Conservation (phyloP, 2,329 filamentous ascomycete species). For the Annulohypoxylon truncatum region DNA sequence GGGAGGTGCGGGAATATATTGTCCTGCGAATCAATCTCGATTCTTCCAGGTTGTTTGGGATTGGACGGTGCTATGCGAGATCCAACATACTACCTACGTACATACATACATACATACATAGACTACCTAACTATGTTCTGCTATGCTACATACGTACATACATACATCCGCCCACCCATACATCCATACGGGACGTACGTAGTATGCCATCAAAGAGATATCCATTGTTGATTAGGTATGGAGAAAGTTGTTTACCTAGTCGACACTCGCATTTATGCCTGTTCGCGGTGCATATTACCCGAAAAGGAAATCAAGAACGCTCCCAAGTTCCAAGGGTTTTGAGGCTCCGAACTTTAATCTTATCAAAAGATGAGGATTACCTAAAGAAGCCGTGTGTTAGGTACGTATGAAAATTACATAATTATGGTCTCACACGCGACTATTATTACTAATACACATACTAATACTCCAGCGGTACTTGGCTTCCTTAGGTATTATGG, state of each 20-base stretch:
- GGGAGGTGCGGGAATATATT: constrained; percentile 42
- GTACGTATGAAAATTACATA: constrained; percentile 9
- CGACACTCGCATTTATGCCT: neutral
- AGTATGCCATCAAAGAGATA: neutral
- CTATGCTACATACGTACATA: neutral
- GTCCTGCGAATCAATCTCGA: constrained; percentile 38
- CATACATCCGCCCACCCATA: neutral
- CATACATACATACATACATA: neutral
- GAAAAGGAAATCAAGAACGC: neutral
- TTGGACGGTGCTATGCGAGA: constrained; percentile 22
- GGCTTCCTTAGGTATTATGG: neutral
- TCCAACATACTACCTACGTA: constrained; percentile 4
- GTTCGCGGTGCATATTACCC: neutral
- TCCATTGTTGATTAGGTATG: neutral
- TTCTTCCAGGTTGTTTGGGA: constrained; percentile 26
- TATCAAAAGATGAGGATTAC: constrained; percentile 20
- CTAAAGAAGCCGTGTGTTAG: constrained; percentile 10
- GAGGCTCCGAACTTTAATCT: constrained; percentile 17
- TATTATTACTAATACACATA: constrained; percentile 15
- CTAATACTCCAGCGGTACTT: constrained; percentile 1
- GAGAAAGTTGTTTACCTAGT: neutral
- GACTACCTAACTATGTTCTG: neutral
- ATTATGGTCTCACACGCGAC: constrained; percentile 14
- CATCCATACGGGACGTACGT: neutral
- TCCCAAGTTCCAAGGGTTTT: neutral